Conservation (phyloP, 495 filamentous ascomycete genomes). For the Staphylotrichum tortipilum region DNA sequence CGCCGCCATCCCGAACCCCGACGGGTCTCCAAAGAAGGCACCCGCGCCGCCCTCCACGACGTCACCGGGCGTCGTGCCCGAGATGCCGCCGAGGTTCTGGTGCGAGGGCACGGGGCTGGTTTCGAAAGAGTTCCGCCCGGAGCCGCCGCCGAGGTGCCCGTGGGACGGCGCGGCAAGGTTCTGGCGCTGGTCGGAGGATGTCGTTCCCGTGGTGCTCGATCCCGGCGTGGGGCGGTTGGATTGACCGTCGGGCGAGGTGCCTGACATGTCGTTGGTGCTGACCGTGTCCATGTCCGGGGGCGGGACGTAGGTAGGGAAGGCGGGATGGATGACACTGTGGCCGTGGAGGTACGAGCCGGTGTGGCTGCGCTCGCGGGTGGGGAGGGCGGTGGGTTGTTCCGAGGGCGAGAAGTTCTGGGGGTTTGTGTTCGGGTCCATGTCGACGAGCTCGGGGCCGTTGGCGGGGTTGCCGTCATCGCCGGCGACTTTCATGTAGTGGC, state of each 20-base stretch:
- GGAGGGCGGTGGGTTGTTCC: constrained; percentile 21
- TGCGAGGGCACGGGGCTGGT: constrained; percentile 36
- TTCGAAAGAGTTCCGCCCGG: constrained; percentile 37
- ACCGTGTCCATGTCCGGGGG: constrained; percentile 11
- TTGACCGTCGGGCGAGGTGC: constrained; percentile 28
- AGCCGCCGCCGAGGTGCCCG: constrained; percentile 13
- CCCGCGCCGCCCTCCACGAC: constrained; percentile 23
- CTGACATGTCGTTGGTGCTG: constrained; percentile 31
- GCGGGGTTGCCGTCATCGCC: constrained; percentile 26
- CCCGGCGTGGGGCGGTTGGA: constrained; percentile 45
- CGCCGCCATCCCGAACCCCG: constrained; percentile 18
- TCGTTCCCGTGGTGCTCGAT: constrained; percentile 32
- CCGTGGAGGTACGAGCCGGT: constrained; percentile 13
- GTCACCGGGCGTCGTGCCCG: constrained; percentile 18
- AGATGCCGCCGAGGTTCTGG: constrained; percentile 23
- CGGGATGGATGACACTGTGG: constrained; percentile 26
- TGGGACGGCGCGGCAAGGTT: constrained; percentile 9
- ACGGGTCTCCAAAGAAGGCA: constrained; percentile 29
- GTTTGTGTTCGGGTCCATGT: constrained; percentile 16
- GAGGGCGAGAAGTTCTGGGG: constrained; percentile 8
- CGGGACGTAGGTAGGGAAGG: constrained; percentile 11
- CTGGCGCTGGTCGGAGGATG: constrained; percentile 17
- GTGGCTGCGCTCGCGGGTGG: constrained; percentile 26
- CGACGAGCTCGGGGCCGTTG: constrained; percentile 20
- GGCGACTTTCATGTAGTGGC: constrained; percentile 24